Percentiles rank a stretch among this genome's conserved stretches.
phyloP scores from a whole-genome alignment of 2,329 filamentous ascomycete genomes.

The Phaeosphaeria sp. region DNA sequence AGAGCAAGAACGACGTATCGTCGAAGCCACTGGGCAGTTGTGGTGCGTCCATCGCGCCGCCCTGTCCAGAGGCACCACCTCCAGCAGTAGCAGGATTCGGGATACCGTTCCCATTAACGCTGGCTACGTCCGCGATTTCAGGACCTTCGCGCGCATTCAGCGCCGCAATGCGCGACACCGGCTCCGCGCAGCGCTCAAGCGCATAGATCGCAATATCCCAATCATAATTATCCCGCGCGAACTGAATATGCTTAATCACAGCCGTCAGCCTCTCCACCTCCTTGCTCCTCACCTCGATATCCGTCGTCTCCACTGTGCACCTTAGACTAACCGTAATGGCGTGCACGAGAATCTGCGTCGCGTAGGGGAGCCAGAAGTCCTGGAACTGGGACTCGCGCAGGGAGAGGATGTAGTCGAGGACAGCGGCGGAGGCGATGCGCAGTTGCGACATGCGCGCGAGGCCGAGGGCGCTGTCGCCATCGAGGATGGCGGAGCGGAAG shows the following conservation, averaged over 20 bases:
- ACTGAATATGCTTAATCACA: conserved; percentile 56
- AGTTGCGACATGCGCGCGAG: conserved; percentile 53
- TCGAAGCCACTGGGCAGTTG: conserved; percentile 30
- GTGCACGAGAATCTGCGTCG: conserved; percentile 61
- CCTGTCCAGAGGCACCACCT: no score
- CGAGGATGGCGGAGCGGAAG: conserved; percentile 37
- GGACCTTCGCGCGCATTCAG: conserved; percentile 30
- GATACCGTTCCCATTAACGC: conserved; percentile 8
- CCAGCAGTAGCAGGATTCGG: neutral
- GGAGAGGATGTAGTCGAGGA: conserved; percentile 58
- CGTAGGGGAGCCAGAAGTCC: conserved; percentile 60
- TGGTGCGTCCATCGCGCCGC: conserved; percentile 8
- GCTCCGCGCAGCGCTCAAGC: conserved; percentile 52
- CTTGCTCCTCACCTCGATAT: conserved; percentile 53
- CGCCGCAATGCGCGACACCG: conserved; percentile 46
- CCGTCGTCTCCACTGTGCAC: conserved; percentile 59
- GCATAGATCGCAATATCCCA: conserved; percentile 65
- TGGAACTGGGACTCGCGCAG: conserved; percentile 56
- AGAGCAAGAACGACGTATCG: conserved; percentile 35
- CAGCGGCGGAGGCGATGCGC: conserved; percentile 57
- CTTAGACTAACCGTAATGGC: conserved; percentile 61
- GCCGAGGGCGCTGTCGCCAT: conserved; percentile 28
- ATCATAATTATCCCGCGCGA: conserved; percentile 57
- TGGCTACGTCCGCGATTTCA: conserved; percentile 15
- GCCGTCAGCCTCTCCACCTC: conserved; percentile 57